Conservation (phyloP, 345 rosid species). For the Sisymbrium altissimum region DNA sequence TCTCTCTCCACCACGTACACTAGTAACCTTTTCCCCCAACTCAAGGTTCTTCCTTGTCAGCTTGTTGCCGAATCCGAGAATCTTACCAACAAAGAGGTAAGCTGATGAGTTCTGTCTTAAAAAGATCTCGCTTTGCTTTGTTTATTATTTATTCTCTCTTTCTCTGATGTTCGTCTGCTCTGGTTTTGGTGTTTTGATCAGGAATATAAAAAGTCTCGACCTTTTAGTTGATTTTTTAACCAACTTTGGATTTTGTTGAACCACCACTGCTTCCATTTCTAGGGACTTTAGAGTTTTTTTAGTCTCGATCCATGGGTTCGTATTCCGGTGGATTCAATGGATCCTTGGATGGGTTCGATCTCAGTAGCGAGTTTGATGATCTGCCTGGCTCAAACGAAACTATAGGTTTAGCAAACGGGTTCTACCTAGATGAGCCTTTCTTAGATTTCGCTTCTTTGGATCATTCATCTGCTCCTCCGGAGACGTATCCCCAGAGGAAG, state of each 20-base stretch:
- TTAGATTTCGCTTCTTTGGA: constrained; percentile 32
- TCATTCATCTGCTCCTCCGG: constrained; percentile 18
- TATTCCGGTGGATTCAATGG: constrained; percentile 29
- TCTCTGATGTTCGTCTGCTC: neutral
- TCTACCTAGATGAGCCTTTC: constrained; percentile 34
- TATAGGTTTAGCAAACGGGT: constrained; percentile 32
- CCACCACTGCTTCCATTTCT: neutral
- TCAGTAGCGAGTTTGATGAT: constrained; percentile 31
- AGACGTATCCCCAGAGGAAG: constrained; percentile 26
- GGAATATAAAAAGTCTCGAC: constrained; percentile 23
- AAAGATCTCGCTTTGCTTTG: no score
- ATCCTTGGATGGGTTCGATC: constrained; percentile 25
- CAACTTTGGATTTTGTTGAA: neutral
- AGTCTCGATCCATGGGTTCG: constrained; percentile 31
- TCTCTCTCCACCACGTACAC: neutral
- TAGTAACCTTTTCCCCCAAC: neutral
- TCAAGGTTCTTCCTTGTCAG: constrained; percentile 27
- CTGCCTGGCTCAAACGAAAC: constrained; percentile 34
- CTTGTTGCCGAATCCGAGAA: constrained; percentile 7
- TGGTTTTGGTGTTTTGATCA: constrained; percentile 17
- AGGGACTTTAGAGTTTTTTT: neutral
- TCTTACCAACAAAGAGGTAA: constrained; percentile 15
- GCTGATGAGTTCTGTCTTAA: neutral
- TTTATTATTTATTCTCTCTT: neutral
- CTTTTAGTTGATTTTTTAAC: neutral